Evolutionary conservation across 2,329 filamentous ascomycete genomes (phyloP).

Genomic region (Sporothrix brasiliensis): DNA sequence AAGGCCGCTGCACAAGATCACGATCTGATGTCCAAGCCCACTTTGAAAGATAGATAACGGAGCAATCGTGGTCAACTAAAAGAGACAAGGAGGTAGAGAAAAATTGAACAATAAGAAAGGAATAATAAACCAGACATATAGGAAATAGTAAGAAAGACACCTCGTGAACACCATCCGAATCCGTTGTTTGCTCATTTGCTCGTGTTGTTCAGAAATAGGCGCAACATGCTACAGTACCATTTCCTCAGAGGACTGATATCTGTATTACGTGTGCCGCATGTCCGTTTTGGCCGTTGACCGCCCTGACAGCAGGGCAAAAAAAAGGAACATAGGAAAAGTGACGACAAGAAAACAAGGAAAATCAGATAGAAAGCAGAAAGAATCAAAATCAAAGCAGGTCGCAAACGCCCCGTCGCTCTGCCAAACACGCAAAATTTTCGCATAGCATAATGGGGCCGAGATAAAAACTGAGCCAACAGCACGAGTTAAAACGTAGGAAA

Average conservation of each 20-base stretch:
- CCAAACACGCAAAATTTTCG: constrained; percentile 2
- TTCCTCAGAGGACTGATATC: not conserved
- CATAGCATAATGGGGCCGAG: not conserved
- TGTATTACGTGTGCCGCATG: constrained; percentile 15
- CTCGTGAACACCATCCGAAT: constrained; percentile 30
- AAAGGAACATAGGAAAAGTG: not conserved
- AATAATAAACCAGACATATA: constrained; percentile 28
- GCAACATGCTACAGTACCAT: not conserved
- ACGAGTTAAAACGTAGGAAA: not conserved
- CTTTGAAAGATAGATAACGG: not conserved
- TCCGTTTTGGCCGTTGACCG: constrained; percentile 4
- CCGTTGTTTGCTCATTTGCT: constrained; percentile 30
- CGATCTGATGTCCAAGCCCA: not conserved
- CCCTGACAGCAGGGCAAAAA: constrained; percentile 5
- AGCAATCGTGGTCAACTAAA: not conserved
- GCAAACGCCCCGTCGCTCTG: constrained; percentile 23
- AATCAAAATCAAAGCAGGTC: constrained; percentile 7
- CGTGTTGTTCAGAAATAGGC: constrained; percentile 26
- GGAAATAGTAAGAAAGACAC: constrained; percentile 20
- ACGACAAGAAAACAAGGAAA: not conserved
- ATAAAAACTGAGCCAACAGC: not conserved
- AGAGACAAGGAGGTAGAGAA: not conserved
- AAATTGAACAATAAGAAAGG: constrained; percentile 25
- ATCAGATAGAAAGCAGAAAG: constrained; percentile 18
- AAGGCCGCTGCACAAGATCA: not conserved